phyloP scores from a whole-genome alignment of 768 basidiomycete species.

The Tulasnella sp. region DNA sequence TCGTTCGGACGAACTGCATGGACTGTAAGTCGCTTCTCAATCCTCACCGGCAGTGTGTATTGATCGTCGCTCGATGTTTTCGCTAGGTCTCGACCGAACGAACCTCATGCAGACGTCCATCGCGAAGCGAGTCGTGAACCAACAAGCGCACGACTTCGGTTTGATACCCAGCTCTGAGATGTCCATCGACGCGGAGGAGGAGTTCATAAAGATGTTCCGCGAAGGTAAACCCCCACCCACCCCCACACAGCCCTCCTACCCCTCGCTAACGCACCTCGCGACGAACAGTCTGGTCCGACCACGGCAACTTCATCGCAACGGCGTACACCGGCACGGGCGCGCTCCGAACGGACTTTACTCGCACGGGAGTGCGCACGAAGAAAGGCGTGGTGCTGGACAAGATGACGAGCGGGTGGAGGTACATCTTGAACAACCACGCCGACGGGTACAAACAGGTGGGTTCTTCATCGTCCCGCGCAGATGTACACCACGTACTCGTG shows the following conservation, averaged over 20 bases:
- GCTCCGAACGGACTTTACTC: conserved; percentile 91
- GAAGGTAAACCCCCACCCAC: conserved; percentile 48
- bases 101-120: conserved; percentile 92
- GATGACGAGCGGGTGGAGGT: conserved; percentile 69
- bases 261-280: background rate
- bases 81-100: conserved; percentile 64
- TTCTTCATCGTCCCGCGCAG: background rate
- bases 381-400: conserved; percentile 77
- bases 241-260: background rate
- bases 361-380: conserved; percentile 79
- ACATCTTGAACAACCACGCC: conserved; percentile 92
- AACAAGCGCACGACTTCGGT: conserved; percentile 65
- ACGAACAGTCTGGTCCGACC: conserved; percentile 86
- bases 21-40: conserved; percentile 34
- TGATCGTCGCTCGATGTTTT: background rate
- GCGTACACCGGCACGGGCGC: conserved; percentile 95
- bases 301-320: conserved; percentile 78
- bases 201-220: conserved; percentile 71
- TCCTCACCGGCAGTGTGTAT: background rate
- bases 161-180: conserved; percentile 53
- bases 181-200: conserved; percentile 68
- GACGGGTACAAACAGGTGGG: conserved; percentile 43
- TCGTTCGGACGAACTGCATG: conserved; percentile 94
- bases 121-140: conserved; percentile 71
- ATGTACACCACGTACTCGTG: background rate